Evolutionary conservation across 345 rosid species (phyloP), one percentile per base, ranked within the genome.

Genomic region (Xanthoceras sorbifolium): DNA sequence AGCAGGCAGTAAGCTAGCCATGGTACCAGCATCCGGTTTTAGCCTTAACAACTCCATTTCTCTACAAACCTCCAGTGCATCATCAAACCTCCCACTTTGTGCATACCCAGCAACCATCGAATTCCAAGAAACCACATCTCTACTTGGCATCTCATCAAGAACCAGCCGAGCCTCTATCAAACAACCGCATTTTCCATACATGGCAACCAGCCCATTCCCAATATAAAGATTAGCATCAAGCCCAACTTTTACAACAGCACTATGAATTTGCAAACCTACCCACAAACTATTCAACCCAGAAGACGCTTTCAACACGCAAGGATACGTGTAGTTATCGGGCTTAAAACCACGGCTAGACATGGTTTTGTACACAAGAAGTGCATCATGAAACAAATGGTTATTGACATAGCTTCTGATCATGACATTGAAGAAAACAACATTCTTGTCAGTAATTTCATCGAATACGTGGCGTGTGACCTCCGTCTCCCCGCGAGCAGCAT

Each of bases 61-160:
- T 75, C 80, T 82, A 81, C 92, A 92, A 76, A 88, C 77, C 64
- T 86, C 85, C 84, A 92, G 79, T 46, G 94, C 92, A 44, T 88
- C 92, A 79, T 89, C 87, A 65, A 92, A 89, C 57, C 78, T 83
- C 75, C 80, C 83, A 72, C 83, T 90, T 67, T 86, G 94, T 2
- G 94, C 91, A 74, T 85, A 89, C 44, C 82, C 93, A 55, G 90
- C 85, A 78, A 90, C 89, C 82, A 90, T 77, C 4, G 97, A 90
- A 74, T 89, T 92, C 97, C 97, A 92, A 76, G 94, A 85, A 69
- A 92, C 89, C 42, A 92, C 86, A 83, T 92, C 94, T 78, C 83
- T 87, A 23, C 78, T 76, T 0, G 83, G 86, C 93, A 92, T 88
- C 81, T 89, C 93, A 34, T 88, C 84, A 38, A 92, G 86, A 40